Evolutionary conservation across 2,329 filamentous ascomycete genomes (phyloP), one percentile per base, ranked within the genome.

Genomic region (Chrysosphaeria jannelii): DNA sequence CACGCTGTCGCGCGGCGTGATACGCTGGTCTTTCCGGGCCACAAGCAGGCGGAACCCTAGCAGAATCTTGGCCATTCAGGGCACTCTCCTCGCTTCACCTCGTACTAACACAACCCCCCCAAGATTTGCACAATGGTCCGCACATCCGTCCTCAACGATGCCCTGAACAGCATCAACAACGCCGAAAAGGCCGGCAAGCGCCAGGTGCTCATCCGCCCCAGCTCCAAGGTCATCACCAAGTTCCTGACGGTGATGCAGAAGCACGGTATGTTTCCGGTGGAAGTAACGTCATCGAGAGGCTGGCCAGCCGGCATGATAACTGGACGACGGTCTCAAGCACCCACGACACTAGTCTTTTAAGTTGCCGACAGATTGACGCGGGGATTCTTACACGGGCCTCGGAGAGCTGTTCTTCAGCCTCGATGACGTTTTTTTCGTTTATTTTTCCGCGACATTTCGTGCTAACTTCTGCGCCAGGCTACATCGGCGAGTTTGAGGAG

Each of bases 91-190:
- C 47, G 61, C 60, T 65, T 51, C 43, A 43, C 35, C 53, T 53
- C 50, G 46, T 57, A 57, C 61, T 67, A 66, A 67, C 53, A 33
- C 43, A 39, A 41, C 46, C 58, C 60, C 64, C 66, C 48, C 65
- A 91, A 72, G n/a, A n/a, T n/a, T n/a, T n/a, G n/a, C n/a, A n/a
- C n/a, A 49, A 97, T 97, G 81, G 79, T 91, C 56, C 78, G 75
- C 61, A 93, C 85, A 45, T 90, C 78, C 51, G 85, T 93, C 46
- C 79, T 97, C 54, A 88, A 93, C 66, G 85, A 97, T 70, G 78
- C 75, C 49, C 72, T 91, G 45, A 90, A 90, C 53, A 62, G 67
- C 61, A 93, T 97, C 71, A 97, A 97, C 78, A 97, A 97, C 55
- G 85, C 85, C 63, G 88, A 97, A 68, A 93, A 97, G 72, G 62